Evolutionary conservation across 495 filamentous ascomycete species (phyloP), one percentile per base, ranked within the genome.

Genomic region (Haplographium delicatum): DNA sequence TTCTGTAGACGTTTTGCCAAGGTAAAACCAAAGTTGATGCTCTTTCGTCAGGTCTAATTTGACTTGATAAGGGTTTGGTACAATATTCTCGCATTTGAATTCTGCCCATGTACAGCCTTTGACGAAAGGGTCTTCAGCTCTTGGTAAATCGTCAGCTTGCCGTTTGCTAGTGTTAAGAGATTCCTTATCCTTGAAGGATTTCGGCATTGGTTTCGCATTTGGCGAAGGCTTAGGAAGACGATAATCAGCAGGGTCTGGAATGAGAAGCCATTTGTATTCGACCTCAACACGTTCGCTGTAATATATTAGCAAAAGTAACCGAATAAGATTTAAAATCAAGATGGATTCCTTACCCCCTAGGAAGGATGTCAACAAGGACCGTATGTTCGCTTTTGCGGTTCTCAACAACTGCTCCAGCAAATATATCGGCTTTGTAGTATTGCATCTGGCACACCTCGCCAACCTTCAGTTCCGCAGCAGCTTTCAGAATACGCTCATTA

Each of bases 391-490:
- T 80, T 50, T 80, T 77, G 40, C 89, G 75, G 53, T 97, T 96
- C 65, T 96, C 86, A 24, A 93, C 71, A 42, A 99, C 84, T 54
- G 88, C 77, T 35, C 90, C 94, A 11, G 87, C 94, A 69, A 91
- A 95, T 45, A 96, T 91, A 28, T 96, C 91, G 5, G 75, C 78
- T 50, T 82, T 83, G 64, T 85, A 78, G 49, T 83, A 90, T 66
- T 97, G 93, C 62, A 91, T 79, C 65, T 99, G 93, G 44, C 93
- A 84, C 46, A 90, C 76, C 56, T 94, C 86, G 43, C 86, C 82
- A 57, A 78, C 70, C 53, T 83, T 76, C 50, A 95, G 68, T 18
- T 78, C 80, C 33, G 68, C 69, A 1, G 86, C 90, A 37, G 82
- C 83, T 50, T 83, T 75, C 35, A 79, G 74, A 42, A 94, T 81